A percentile compares a stretch with the other conserved stretches of the same genome.
phyloP scores from a whole-genome alignment of 1,139 yeast genomes.

The Suzukiozyma palmioleophila region DNA sequence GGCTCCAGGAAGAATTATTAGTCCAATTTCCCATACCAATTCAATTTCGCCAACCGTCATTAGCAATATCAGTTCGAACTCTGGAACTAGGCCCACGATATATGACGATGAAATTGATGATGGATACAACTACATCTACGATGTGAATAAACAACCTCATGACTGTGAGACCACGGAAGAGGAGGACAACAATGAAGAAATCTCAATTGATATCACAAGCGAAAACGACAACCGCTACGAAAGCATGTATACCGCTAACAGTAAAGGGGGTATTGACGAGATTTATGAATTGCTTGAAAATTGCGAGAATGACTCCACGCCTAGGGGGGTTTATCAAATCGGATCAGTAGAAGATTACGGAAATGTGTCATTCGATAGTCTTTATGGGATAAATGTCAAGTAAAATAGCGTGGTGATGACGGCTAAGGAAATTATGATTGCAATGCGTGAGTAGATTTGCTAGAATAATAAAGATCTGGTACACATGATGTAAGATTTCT shows the following conservation, averaged over 20 bases:
- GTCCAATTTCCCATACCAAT: conserved; percentile 1
- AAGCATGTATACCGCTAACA: too few species aligned
- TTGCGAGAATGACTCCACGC: neutral
- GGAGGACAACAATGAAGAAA: neutral
- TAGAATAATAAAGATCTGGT: too few species aligned
- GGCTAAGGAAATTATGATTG: too few species aligned
- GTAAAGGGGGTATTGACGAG: neutral
- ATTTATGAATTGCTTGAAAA: neutral
- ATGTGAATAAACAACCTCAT: neutral
- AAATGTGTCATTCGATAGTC: neutral
- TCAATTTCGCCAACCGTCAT: conserved; percentile 2
- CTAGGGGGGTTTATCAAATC: neutral
- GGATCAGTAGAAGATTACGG: neutral
- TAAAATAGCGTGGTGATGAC: neutral
- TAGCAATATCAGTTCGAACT: neutral
- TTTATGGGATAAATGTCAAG: neutral
- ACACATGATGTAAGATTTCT: too few species aligned
- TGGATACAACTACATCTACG: conserved; percentile 17
- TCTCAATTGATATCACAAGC: too few species aligned
- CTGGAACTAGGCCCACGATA: conserved; percentile 1
- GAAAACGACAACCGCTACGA: too few species aligned
- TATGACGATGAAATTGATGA: conserved; percentile 20
- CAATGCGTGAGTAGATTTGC: too few species aligned
- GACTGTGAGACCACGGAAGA: neutral
- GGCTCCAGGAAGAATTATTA: neutral